Evolutionary conservation across 139 green algal species (phyloP).

Genomic region (Picochlorum sp.): DNA sequence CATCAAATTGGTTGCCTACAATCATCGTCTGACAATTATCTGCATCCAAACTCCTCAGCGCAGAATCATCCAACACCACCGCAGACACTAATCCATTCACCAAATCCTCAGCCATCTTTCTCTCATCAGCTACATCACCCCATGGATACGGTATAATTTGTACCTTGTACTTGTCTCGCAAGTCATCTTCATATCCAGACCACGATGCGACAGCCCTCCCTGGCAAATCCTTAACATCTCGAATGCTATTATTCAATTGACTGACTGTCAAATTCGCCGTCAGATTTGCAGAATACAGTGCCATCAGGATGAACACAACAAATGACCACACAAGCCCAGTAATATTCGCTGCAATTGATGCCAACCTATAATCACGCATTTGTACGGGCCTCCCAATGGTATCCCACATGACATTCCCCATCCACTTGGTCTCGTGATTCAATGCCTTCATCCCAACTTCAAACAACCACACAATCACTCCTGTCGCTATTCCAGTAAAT

Average conservation of each 20-base stretch:
- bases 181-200: background rate
- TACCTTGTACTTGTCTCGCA: constrained; percentile 4
- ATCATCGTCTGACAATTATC: background rate
- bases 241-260: constrained; percentile 1
- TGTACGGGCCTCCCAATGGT: background rate
- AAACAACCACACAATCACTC: constrained; percentile 8
- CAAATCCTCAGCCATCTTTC: background rate
- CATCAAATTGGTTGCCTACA: background rate
- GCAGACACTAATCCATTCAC: background rate
- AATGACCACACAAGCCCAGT: background rate
- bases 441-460: background rate
- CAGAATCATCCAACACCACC: background rate
- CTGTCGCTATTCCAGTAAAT: constrained; percentile 1
- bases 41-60: background rate
- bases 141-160: background rate
- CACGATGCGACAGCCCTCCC: constrained; percentile 5
- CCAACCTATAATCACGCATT: background rate
- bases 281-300: constrained; percentile 9
- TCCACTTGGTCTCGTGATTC: background rate
- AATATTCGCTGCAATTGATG: constrained; percentile 6
- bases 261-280: constrained; percentile 12
- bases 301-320: background rate
- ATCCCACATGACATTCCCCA: constrained; percentile 5
- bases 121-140: constrained; percentile 4
- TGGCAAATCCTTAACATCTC: background rate